Conservation (phyloP, 305 asterid genomes). For the Fraxinus baroniana region DNA sequence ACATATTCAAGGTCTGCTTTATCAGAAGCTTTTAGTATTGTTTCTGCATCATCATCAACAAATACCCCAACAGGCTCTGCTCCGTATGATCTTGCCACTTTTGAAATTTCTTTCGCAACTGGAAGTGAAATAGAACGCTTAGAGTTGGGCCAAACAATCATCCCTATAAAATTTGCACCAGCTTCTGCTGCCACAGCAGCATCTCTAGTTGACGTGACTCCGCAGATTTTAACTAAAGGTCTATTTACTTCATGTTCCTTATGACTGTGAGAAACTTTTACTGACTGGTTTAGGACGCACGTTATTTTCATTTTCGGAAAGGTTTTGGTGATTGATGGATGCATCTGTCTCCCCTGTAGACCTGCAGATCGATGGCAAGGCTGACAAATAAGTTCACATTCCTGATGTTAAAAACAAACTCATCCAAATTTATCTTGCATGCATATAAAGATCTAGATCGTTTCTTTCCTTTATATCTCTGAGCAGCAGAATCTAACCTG, state of each 20-base stretch:
- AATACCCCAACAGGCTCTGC: slow-evolving; percentile 92
- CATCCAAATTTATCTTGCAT: slow-evolving; percentile 5
- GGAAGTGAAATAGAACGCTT: slow-evolving; percentile 73
- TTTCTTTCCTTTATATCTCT: not conserved
- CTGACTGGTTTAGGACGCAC: slow-evolving; percentile 33
- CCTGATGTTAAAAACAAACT: not conserved
- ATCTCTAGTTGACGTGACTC: slow-evolving; percentile 80
- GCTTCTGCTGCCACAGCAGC: slow-evolving; percentile 96
- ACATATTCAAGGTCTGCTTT: slow-evolving; percentile 79
- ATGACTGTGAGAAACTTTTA: slow-evolving; percentile 28
- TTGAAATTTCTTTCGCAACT: slow-evolving; percentile 84
- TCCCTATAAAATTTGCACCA: slow-evolving; percentile 86
- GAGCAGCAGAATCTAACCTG: not conserved
- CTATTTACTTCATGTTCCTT: slow-evolving; percentile 31
- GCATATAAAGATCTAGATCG: not conserved
- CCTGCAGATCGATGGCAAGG: slow-evolving; percentile 35
- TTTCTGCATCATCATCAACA: slow-evolving; percentile 79
- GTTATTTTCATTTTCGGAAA: slow-evolving; percentile 31
- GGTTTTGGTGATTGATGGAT: slow-evolving; percentile 22
- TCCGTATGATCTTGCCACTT: slow-evolving; percentile 67
- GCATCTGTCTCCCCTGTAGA: slow-evolving; percentile 25
- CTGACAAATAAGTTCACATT: not conserved
- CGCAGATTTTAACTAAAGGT: slow-evolving; percentile 91
- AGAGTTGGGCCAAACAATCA: slow-evolving; percentile 94
- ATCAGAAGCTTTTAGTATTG: slow-evolving; percentile 67